Base-by-base conservation (phyloP, 257 asterid species). In the Fraxinus pennsylvanica region DNA sequence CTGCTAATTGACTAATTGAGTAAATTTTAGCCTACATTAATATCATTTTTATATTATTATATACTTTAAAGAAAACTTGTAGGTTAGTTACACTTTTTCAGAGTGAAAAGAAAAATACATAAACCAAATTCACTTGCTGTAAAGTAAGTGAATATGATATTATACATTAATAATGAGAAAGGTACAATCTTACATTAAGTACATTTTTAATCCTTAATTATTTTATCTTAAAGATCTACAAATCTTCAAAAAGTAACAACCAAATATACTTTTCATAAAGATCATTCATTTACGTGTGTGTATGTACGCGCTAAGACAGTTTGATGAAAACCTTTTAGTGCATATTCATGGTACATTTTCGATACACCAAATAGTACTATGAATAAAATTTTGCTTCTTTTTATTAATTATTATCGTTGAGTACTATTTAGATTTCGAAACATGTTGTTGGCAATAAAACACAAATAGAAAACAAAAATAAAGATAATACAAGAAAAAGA, bases 191-290 rank as follows among this genome's bases (percentile, higher is more conserved):
- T 39, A 15, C 22, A 71, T 29, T 71, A 59, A 22, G 25, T 9
- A 5, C 36, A 19, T 1, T 3, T 6, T 33, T 27, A 72, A 72
- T 41, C n/a, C 17, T 47, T 13, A 35, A 52, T 38, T 78, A 73
- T 45, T 65, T 14, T 32, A 43, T 29, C 21, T 43, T 50, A 17
- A 52, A 79, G 57, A 47, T 47, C 57, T 47, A 47, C 57, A 47
- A 41, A 63, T 72, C 63, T 66, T 50, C 13, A 54, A 35, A 78
- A 72, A 78, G 76, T 33, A 71, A 25, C 15, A 10, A 10, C 50
- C 33, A 32, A 33, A 0, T 30, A 17, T 33, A 21, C 70, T 63
- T 47, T 54, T 73, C 52, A 22, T 45, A 73, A 39, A 43, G 41
- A 22, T 39, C 33, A 25, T 29, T 29, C 30, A 29, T 29, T 29